phyloP scores from a whole-genome alignment of 805 yeast genomes.

The Saturnispora sekii region DNA sequence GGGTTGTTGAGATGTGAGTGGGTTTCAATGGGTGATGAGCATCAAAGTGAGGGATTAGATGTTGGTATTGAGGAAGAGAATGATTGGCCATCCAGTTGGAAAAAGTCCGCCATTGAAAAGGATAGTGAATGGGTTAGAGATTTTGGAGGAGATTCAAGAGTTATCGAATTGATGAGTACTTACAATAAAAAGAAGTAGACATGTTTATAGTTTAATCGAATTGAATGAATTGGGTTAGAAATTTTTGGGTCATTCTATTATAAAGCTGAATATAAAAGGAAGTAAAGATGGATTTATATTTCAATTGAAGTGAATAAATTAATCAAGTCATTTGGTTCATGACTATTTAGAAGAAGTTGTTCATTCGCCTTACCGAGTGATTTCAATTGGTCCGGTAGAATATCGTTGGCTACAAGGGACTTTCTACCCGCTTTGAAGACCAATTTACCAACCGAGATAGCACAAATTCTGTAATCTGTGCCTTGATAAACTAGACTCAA shows the following conservation, averaged over 20 bases:
- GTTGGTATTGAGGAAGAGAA: slow-evolving; percentile 54
- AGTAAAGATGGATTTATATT: too few species aligned
- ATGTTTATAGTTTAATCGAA: background rate
- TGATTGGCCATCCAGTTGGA: slow-evolving; percentile 88
- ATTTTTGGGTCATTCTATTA: too few species aligned
- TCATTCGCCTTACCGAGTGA: background rate
- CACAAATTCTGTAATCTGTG: slow-evolving; percentile 23
- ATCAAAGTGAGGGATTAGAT: slow-evolving; percentile 19
- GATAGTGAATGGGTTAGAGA: slow-evolving; percentile 85
- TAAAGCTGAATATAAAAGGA: too few species aligned
- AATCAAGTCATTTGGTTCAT: background rate
- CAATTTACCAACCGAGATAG: slow-evolving; percentile 64
- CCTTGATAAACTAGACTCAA: background rate
- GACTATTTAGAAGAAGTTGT: background rate
- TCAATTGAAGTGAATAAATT: background rate
- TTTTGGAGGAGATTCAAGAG: slow-evolving; percentile 58
- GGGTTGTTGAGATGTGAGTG: slow-evolving; percentile 31
- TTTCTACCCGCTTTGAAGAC: slow-evolving; percentile 72
- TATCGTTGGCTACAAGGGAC: slow-evolving; percentile 50
- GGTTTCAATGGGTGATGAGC: slow-evolving; percentile 43
- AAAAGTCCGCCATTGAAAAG: slow-evolving; percentile 59
- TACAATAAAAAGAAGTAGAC: slow-evolving; percentile 21
- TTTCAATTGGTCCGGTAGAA: background rate
- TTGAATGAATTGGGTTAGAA: too few species aligned
- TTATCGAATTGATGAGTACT: slow-evolving; percentile 43